Percentiles rank a stretch among this genome's conserved stretches.
Conservation (phyloP, 129 eudicot species). For the Artemisia argyi region DNA sequence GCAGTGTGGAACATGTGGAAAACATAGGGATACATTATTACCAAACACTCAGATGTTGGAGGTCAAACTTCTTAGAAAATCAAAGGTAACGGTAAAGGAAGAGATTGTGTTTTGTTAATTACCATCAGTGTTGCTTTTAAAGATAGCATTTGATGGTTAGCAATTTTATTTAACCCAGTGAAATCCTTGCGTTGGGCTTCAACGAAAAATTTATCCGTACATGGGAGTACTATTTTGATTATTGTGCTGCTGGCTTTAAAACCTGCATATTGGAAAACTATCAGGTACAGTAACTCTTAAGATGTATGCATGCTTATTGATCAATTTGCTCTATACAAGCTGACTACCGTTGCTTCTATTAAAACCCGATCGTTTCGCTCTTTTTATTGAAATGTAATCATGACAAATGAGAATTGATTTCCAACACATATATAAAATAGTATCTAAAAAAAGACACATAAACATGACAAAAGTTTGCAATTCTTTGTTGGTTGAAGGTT, state of each 20-base stretch:
- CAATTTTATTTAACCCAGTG: conserved; percentile 24
- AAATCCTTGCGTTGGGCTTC: conserved; percentile 73
- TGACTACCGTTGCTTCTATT: too few species aligned
- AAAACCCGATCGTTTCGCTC: too few species aligned
- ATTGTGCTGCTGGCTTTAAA: conserved; percentile 91
- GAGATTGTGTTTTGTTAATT: too few species aligned
- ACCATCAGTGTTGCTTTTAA: too few species aligned
- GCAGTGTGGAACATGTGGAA: conserved; percentile 86
- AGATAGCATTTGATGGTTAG: neutral
- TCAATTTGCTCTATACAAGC: too few species aligned
- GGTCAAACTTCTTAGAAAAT: conserved; percentile 64
- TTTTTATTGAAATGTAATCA: too few species aligned
- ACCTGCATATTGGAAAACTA: conserved; percentile 64
- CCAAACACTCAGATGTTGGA: conserved; percentile 82
- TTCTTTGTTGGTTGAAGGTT: conserved; percentile 40
- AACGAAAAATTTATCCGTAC: conserved; percentile 82
- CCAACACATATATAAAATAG: neutral
- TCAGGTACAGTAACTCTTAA: conserved; percentile 47
- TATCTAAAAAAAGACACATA: too few species aligned
- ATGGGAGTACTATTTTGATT: conserved; percentile 92
- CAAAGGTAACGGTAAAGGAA: conserved; percentile 54
- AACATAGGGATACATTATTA: conserved; percentile 86
- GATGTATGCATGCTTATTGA: too few species aligned
- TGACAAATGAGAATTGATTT: too few species aligned
- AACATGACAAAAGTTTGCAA: too few species aligned